Evolutionary conservation across 2,329 filamentous ascomycete genomes (phyloP), one percentile per base, ranked within the genome.

Genomic region (Diplodia seriata): DNA sequence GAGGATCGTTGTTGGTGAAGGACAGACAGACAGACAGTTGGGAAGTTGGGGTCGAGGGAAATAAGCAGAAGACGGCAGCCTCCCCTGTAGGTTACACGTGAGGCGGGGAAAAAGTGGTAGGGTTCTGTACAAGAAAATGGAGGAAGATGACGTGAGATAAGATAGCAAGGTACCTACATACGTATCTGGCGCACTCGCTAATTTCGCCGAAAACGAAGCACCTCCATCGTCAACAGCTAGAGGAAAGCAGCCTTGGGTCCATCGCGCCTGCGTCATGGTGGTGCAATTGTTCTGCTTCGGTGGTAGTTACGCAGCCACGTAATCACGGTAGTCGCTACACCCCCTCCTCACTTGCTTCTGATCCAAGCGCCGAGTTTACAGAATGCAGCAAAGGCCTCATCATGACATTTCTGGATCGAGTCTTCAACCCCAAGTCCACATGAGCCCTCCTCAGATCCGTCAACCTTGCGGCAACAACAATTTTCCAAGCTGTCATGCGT

Each of bases 81-180:
- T 47, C 20, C 43, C 43, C 43, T 47, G 43, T 47, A 47, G 18
- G 43, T 47, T 47, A 47, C 43, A 47, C 43, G n/a, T 11, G 43
- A 9, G 43, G 43, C n/a, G 43, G 43, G 43, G 43, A 20, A 47
- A 47, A 18, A 43, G 38, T 15, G 11, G 36, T 4, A 26, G 14
- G 26, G 57, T 7, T 6, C 15, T 50, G 14, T 2, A 38, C 33
- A 33, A n/a, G 20, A 33, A 63, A 38, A 47, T 26, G 23, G 47
- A 38, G 23, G 47, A 38, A 14, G 43, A 51, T 63, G 59, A 63
- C 59, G 59, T 63, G 47, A 63, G 59, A 63, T 51, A 26, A 63
- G 57, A 62, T 50, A 50, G 29, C n/a, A 20, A 36, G 7, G 26
- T 15, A n/a, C n/a, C n/a, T n/a, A n/a, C n/a, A n/a, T n/a, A 20